Evolutionary conservation across 2,329 filamentous ascomycete genomes (phyloP).

Genomic region (Aspergillus uvarum): DNA sequence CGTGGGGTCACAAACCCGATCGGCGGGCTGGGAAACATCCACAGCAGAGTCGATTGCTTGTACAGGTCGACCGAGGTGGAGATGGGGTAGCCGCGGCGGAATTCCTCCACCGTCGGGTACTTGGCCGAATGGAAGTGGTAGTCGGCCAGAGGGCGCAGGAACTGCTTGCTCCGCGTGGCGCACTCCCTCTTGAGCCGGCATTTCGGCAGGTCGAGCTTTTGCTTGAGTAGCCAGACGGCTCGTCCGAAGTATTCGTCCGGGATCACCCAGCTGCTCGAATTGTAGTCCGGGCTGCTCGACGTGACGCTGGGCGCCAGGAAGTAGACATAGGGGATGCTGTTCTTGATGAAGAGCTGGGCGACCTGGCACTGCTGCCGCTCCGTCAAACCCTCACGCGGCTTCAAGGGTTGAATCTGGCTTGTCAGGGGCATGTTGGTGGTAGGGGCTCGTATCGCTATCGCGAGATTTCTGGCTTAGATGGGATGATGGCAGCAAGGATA

Average conservation of each 20-base stretch:
- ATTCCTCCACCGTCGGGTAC: background rate
- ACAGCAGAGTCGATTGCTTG: background rate
- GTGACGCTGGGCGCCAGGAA: background rate
- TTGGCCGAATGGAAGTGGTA: background rate
- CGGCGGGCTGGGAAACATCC: background rate
- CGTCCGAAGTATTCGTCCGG: background rate
- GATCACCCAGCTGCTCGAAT: background rate
- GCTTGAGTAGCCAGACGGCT: background rate
- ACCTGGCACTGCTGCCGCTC: background rate
- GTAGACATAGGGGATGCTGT: background rate
- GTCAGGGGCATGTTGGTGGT: background rate
- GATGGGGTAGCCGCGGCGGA: background rate
- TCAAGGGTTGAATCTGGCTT: background rate
- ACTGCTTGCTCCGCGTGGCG: background rate
- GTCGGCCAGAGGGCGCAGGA: background rate
- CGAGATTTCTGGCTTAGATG: no score
- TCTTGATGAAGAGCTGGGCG: background rate
- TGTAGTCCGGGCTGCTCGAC: background rate
- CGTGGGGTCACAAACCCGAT: background rate
- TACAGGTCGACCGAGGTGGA: background rate
- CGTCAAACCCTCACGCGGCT: background rate
- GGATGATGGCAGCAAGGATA: no score
- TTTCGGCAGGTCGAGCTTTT: background rate
- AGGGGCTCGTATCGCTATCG: no score
- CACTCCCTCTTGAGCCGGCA: background rate